These are phyloP conservation scores for Leishmania tarentolae DNA, from an alignment of 208 protist species.

Conservation along the genomic window DNA sequence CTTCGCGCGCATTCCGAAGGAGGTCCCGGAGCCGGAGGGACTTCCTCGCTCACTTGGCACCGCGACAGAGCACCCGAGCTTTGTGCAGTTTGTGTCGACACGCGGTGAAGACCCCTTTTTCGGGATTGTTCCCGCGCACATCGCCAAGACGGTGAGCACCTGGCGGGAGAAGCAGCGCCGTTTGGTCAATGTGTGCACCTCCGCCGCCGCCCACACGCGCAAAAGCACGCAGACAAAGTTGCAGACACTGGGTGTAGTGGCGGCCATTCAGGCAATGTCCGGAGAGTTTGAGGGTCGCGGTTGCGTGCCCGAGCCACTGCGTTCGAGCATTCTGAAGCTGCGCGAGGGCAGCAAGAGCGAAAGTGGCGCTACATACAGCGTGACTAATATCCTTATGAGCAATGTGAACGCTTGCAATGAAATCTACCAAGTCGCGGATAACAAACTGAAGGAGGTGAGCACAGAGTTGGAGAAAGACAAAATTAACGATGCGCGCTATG, in stretches of 20 bases:
- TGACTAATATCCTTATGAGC: constrained; percentile 42
- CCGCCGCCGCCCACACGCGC: constrained; percentile 36
- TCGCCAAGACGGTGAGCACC: constrained; percentile 42
- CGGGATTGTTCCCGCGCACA: constrained; percentile 82
- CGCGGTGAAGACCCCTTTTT: constrained; percentile 85
- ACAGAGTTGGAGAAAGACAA: constrained; percentile 60
- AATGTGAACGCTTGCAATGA: constrained; percentile 62
- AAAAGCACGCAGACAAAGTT: constrained; percentile 41
- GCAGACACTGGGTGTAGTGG: constrained; percentile 58
- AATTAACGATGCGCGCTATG: constrained; percentile 47
- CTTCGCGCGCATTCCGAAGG: constrained; percentile 72
- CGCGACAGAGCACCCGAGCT: constrained; percentile 49
- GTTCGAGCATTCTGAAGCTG: constrained; percentile 59
- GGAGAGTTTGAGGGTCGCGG: constrained; percentile 49
- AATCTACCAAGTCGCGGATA: constrained; percentile 45
- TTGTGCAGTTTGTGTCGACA: constrained; percentile 61
- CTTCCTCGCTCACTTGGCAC: constrained; percentile 69
- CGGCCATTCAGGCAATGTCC: constrained; percentile 65
- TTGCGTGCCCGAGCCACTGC: constrained; percentile 65
- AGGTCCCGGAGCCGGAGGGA: constrained; percentile 53
- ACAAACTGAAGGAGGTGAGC: constrained; percentile 62
- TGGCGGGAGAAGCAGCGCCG: constrained; percentile 75
- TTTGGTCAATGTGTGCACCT: constrained; percentile 46
- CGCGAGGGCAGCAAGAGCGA: constrained; percentile 39
- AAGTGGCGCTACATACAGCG: constrained; percentile 38